These are phyloP conservation scores for Aspergillus nanangensis DNA, from an alignment of 495 filamentous ascomycete species.

Conservation along the genomic window DNA sequence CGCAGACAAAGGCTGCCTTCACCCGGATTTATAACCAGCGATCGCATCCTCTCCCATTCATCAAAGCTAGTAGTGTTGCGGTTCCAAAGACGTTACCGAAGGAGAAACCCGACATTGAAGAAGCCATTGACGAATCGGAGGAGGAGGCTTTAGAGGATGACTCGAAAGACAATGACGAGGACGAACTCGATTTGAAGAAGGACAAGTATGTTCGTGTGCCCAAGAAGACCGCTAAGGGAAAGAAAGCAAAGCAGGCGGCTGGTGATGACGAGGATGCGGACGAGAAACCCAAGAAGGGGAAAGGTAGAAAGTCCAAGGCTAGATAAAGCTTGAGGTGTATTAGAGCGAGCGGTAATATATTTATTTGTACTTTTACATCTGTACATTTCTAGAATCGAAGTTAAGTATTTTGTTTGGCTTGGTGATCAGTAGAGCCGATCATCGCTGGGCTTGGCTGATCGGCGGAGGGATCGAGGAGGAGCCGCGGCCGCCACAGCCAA, in stretches of 20 bases:
- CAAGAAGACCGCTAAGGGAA: slow-evolving; percentile 59
- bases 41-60: slow-evolving; percentile 90
- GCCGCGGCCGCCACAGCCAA: background rate
- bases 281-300: slow-evolving; percentile 50
- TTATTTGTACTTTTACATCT: background rate
- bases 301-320: slow-evolving; percentile 41
- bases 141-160: slow-evolving; percentile 62
- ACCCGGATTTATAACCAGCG: slow-evolving; percentile 84
- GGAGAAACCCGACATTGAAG: slow-evolving; percentile 89
- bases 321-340: slow-evolving; percentile 18
- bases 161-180: slow-evolving; percentile 57
- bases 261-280: slow-evolving; percentile 42
- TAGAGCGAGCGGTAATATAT: slow-evolving; percentile 5
- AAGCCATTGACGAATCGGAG: slow-evolving; percentile 90
- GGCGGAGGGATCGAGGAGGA: slow-evolving; percentile 7
- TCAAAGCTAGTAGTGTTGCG: slow-evolving; percentile 78
- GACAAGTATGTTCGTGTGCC: slow-evolving; percentile 95
- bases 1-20: slow-evolving; percentile 82
- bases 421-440: too few relatives aligned
- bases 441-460: slow-evolving; percentile 12
- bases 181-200: slow-evolving; percentile 76
- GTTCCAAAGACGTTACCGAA: slow-evolving; percentile 65
- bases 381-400: too few relatives aligned
- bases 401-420: too few relatives aligned
- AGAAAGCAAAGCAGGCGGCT: slow-evolving; percentile 53